Conservation (phyloP, 257 asterid genomes). For the Osmanthus fragrans region DNA sequence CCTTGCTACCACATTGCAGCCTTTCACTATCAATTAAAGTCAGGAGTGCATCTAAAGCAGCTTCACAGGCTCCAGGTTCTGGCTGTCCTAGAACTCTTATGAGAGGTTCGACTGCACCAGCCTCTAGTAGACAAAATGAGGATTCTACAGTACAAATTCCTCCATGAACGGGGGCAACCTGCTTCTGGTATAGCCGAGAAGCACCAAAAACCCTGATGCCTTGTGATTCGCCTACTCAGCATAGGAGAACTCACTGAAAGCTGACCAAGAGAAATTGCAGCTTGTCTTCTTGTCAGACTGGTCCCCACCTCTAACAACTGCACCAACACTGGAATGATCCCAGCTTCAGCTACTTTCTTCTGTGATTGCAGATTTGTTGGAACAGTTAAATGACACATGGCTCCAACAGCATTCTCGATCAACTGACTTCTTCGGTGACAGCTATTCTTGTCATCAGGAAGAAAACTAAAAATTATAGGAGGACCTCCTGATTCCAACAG, state of each 20-base stretch:
- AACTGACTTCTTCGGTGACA: slow-evolving; percentile 30
- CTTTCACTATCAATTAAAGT: slow-evolving; percentile 48
- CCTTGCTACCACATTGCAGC: slow-evolving; percentile 56
- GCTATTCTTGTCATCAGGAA: slow-evolving; percentile 27
- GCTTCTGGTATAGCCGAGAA: slow-evolving; percentile 46
- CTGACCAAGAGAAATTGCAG: slow-evolving; percentile 53
- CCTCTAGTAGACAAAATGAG: slow-evolving; percentile 62
- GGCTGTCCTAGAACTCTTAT: slow-evolving; percentile 45
- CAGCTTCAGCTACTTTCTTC: slow-evolving; percentile 58
- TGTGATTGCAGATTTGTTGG: slow-evolving; percentile 35
- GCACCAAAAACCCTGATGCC: slow-evolving; percentile 52
- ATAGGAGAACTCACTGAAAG: slow-evolving; percentile 48
- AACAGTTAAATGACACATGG: slow-evolving; percentile 52
- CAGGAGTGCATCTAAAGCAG: slow-evolving; percentile 65
- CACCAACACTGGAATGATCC: slow-evolving; percentile 43
- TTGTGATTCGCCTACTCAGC: slow-evolving; percentile 43
- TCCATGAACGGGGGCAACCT: slow-evolving; percentile 51
- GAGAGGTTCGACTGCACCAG: slow-evolving; percentile 50
- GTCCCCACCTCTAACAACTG: slow-evolving; percentile 49
- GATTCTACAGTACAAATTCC: slow-evolving; percentile 50
- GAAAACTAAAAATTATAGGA: slow-evolving; percentile 30
- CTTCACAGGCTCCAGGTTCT: slow-evolving; percentile 52
- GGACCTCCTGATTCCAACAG: slow-evolving; percentile 47
- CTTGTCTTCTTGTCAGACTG: slow-evolving; percentile 36
- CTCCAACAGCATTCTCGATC: slow-evolving; percentile 55